Conservation (phyloP, 2,329 filamentous ascomycete genomes). For the Sporothrix euskadiensis region DNA sequence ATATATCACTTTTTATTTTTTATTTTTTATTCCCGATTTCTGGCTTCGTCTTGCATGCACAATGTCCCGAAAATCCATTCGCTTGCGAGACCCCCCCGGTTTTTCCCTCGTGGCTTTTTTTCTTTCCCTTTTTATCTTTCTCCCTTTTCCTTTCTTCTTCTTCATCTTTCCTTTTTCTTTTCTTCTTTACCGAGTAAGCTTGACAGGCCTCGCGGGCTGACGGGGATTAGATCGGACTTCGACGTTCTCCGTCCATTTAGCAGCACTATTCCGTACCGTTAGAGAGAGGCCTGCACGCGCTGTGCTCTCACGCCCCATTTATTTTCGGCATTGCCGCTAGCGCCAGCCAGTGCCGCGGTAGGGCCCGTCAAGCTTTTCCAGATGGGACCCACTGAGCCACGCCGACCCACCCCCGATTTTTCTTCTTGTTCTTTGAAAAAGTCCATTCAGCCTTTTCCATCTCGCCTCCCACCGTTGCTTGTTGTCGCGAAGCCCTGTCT, state of each 20-base stretch:
- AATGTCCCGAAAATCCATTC: neutral
- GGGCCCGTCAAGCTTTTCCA: conserved; percentile 21
- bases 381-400: conserved; percentile 13
- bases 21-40: neutral
- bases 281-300: neutral
- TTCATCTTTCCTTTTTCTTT: too few species aligned
- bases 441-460: conserved; percentile 1
- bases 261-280: too few species aligned
- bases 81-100: neutral
- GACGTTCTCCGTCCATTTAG: neutral
- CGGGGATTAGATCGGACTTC: conserved; percentile 1
- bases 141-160: neutral
- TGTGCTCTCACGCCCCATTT: neutral
- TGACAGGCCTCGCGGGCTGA: neutral
- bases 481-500: neutral
- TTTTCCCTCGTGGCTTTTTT: neutral
- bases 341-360: conserved; percentile 25
- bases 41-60: neutral
- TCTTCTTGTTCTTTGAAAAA: neutral
- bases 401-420: neutral
- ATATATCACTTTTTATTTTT: neutral
- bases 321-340: conserved; percentile 25
- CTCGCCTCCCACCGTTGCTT: conserved; percentile 8
- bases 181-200: too few species aligned
- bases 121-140: neutral